phyloP scores from a whole-genome alignment of 306 rosid genomes.

The Vigna trinervia region DNA sequence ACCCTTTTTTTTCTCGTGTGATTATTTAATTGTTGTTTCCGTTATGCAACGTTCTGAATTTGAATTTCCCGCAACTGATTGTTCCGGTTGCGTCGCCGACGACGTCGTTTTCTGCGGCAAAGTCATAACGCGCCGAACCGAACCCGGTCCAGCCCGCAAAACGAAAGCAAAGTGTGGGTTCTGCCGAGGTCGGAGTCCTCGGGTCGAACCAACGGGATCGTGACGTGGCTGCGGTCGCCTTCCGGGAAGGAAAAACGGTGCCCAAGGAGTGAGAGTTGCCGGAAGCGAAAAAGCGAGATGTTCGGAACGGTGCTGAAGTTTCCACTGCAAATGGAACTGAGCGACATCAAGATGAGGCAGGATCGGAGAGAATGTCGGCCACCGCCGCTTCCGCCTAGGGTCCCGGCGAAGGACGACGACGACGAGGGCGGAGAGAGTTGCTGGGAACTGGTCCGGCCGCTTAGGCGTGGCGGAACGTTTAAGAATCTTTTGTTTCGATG shows the following conservation, averaged over 20 bases:
- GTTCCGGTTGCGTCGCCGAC: not conserved
- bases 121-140: conserved; percentile 38
- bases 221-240: conserved; percentile 13
- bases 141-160: conserved; percentile 3
- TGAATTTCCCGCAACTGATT: conserved; percentile 36
- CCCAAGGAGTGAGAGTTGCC: conserved; percentile 36
- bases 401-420: conserved; percentile 6
- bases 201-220: not conserved
- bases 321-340: conserved; percentile 55
- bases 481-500: conserved; percentile 47
- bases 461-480: conserved; percentile 39
- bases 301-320: conserved; percentile 48
- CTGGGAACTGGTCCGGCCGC: conserved; percentile 50
- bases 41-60: conserved; percentile 31
- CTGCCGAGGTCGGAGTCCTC: not conserved
- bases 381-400: conserved; percentile 3
- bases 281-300: conserved; percentile 19
- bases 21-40: not conserved
- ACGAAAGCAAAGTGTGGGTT: not conserved
- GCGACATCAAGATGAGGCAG: conserved; percentile 53
- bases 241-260: conserved; percentile 17
- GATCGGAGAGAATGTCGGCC: conserved; percentile 26
- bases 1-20: not conserved
- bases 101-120: conserved; percentile 51
- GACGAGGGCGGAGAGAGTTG: conserved; percentile 41